phyloP scores from a whole-genome alignment of 345 rosid species.

The Brassica juncea region DNA sequence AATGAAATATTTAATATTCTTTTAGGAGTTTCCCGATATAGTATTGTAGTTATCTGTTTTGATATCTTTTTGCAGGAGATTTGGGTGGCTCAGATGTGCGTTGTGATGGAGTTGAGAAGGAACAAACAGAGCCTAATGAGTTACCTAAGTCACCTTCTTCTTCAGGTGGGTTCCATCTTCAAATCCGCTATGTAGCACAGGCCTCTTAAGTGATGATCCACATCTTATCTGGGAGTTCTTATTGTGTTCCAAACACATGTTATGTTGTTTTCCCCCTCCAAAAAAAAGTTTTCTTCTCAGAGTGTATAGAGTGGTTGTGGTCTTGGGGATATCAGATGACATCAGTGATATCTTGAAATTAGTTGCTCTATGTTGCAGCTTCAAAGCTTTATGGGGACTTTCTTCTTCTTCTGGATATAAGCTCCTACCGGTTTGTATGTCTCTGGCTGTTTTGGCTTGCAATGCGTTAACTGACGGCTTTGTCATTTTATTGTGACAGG shows the following conservation, averaged over 20 bases:
- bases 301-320: slow-evolving; percentile 71
- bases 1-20: neutral
- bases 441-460: slow-evolving; percentile 76
- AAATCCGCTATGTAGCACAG: slow-evolving; percentile 72
- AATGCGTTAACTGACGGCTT: slow-evolving; percentile 58
- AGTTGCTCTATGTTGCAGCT: slow-evolving; percentile 68
- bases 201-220: slow-evolving; percentile 52
- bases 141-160: slow-evolving; percentile 95
- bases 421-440: slow-evolving; percentile 89
- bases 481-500: slow-evolving; percentile 65
- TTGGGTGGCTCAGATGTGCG: slow-evolving; percentile 85
- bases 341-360: slow-evolving; percentile 66
- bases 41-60: neutral
- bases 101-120: slow-evolving; percentile 55
- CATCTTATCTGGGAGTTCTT: slow-evolving; percentile 50
- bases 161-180: slow-evolving; percentile 99
- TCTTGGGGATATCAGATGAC: slow-evolving; percentile 67
- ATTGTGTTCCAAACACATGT: slow-evolving; percentile 44
- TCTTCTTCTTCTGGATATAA: slow-evolving; percentile 62
- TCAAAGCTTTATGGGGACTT: slow-evolving; percentile 63
- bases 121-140: slow-evolving; percentile 60
- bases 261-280: slow-evolving; percentile 49
- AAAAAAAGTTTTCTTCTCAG: slow-evolving; percentile 61
- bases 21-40: neutral
- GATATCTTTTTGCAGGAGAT: slow-evolving; percentile 51